Evolutionary conservation across 345 rosid species (phyloP).

Genomic region (Syzygium aqueum): DNA sequence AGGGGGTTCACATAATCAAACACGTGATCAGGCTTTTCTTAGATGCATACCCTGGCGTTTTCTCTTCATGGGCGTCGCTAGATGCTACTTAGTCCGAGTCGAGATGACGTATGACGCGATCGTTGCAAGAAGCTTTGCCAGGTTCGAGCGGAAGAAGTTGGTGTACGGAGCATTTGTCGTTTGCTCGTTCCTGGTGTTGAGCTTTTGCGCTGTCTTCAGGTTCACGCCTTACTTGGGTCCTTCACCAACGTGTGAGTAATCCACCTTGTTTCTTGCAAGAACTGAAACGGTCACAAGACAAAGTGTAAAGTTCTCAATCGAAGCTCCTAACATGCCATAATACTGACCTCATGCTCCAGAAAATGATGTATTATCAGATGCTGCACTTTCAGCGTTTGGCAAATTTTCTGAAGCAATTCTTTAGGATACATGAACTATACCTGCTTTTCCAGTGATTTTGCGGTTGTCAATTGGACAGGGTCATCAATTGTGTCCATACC

Average conservation of each 20-base stretch:
- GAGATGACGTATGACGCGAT: not conserved
- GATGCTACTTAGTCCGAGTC: not conserved
- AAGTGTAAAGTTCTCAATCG: not conserved
- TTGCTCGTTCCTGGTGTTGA: constrained; percentile 10
- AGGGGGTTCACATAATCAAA: not conserved
- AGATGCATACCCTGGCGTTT: not conserved
- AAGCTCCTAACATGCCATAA: not conserved
- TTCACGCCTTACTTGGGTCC: constrained; percentile 19
- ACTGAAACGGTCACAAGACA: not conserved
- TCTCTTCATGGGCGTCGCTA: not conserved
- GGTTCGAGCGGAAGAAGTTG: constrained; percentile 11
- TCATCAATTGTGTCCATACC: constrained; percentile 13
- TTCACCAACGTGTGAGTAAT: constrained; percentile 8
- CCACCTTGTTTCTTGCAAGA: not conserved
- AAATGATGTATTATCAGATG: not conserved
- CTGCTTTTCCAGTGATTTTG: constrained; percentile 7
- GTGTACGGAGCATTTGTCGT: constrained; percentile 4
- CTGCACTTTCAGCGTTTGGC: not conserved
- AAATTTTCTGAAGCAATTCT: not conserved
- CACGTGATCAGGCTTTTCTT: not conserved
- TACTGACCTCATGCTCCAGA: not conserved
- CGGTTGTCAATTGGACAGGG: constrained; percentile 9
- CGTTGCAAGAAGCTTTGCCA: constrained; percentile 3
- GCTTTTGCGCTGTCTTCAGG: constrained; percentile 10
- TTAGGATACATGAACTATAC: not conserved